Percentiles rank a stretch among this genome's conserved stretches.
phyloP scores from a whole-genome alignment of 164 flowering plant genomes.

The Nymphaea thermarum region DNA sequence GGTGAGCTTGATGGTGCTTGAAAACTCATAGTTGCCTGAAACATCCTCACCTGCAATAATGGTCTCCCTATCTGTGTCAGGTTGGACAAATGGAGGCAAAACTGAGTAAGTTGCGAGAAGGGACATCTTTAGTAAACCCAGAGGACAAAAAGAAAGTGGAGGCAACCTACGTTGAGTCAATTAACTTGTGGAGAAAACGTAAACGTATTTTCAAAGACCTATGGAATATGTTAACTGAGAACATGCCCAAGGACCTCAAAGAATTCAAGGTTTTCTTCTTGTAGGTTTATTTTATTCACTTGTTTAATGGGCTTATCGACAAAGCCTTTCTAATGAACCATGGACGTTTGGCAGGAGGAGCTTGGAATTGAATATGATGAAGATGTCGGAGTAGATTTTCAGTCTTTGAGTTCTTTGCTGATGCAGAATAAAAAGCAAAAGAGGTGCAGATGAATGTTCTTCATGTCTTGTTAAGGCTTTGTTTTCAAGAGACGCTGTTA shows the following conservation, averaged over 20 bases:
- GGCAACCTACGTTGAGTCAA: conserved; percentile 12
- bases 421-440: conserved; percentile 38
- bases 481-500: not conserved
- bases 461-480: not conserved
- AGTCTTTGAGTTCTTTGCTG: conserved; percentile 36
- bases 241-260: conserved; percentile 68
- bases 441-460: conserved; percentile 6
- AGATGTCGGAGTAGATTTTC: conserved; percentile 72
- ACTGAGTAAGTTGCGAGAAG: conserved; percentile 18
- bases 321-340: not conserved
- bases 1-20: conserved; percentile 19
- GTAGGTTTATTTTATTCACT: not conserved
- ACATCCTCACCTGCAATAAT: not conserved
- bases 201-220: conserved; percentile 83
- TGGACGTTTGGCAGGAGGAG: conserved; percentile 51
- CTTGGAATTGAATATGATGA: conserved; percentile 89
- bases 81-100: conserved; percentile 24
- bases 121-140: conserved; percentile 21
- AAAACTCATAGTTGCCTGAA: too few species aligned
- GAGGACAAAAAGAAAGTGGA: conserved; percentile 22
- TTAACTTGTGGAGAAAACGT: conserved; percentile 84
- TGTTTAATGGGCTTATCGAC: not conserved
- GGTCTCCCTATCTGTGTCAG: conserved; percentile 6
- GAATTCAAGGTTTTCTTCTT: conserved; percentile 64
- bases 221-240: conserved; percentile 82